Evolutionary conservation across 2,329 filamentous ascomycete genomes (phyloP).

Genomic region (Colletotrichum cuscutae): DNA sequence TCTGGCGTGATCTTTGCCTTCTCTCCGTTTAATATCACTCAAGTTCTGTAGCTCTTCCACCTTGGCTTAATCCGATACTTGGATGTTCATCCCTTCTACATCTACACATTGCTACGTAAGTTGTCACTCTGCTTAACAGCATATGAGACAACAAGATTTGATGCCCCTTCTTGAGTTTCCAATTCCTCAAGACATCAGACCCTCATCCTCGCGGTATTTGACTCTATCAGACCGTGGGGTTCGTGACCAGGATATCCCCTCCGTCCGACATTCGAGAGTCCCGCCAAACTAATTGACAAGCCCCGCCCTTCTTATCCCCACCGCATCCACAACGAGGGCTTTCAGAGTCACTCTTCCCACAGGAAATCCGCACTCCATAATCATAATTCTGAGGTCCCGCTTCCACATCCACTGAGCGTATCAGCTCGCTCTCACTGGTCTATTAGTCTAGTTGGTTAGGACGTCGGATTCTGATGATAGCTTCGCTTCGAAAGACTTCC

Average conservation of each 20-base stretch:
- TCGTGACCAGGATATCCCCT: not conserved
- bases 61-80: no score
- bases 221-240: not conserved
- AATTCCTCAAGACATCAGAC: not conserved
- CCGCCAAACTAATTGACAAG: not conserved
- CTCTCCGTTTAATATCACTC: no score
- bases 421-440: not conserved
- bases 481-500: not conserved
- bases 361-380: not conserved
- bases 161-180: no score
- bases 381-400: not conserved
- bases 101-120: no score
- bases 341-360: conserved; percentile 3
- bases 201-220: no score
- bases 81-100: no score
- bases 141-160: no score
- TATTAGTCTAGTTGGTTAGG: conserved; percentile 36
- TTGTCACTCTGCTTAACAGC: no score
- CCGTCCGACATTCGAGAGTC: not conserved
- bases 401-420: not conserved
- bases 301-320: not conserved
- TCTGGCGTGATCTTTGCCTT: no score
- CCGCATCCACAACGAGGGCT: conserved; percentile 16
- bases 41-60: no score
- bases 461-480: conserved; percentile 33